Conservation (phyloP, 139 green algal species). For the Chlorokybus atmophyticus region DNA sequence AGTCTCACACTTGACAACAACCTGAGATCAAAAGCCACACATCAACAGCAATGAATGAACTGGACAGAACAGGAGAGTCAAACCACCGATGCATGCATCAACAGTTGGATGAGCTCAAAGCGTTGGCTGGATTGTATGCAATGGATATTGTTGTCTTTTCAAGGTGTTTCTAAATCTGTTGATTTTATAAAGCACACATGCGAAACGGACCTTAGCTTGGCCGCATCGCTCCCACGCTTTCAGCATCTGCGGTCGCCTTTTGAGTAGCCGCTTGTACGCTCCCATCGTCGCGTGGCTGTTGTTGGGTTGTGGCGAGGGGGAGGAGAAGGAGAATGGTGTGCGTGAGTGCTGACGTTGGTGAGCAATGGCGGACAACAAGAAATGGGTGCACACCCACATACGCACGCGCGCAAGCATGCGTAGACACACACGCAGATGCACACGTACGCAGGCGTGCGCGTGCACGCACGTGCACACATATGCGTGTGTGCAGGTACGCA, state of each 20-base stretch:
- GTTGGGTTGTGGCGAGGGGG: too few relatives aligned
- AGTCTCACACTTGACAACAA: conserved; percentile 18
- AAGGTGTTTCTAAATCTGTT: too few relatives aligned
- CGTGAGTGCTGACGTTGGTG: neutral
- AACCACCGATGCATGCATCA: too few relatives aligned
- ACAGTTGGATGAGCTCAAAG: too few relatives aligned
- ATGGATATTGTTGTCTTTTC: too few relatives aligned
- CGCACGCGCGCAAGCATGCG: neutral
- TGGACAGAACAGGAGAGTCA: too few relatives aligned
- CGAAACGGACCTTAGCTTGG: conserved; percentile 32
- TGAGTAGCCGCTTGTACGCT: conserved; percentile 18
- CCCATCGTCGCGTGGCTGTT: conserved; percentile 22
- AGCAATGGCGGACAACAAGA: neutral
- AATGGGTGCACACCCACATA: neutral
- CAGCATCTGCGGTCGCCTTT: neutral
- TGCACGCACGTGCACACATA: neutral
- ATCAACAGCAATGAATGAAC: too few relatives aligned
- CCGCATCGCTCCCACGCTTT: conserved; percentile 20
- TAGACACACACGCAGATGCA: neutral
- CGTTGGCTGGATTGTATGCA: too few relatives aligned
- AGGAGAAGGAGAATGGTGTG: too few relatives aligned
- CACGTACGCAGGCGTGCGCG: conserved; percentile 1
- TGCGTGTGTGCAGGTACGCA: neutral
- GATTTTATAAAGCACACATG: too few relatives aligned
- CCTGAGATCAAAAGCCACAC: too few relatives aligned